Evolutionary conservation across 805 yeast genomes (phyloP).

Genomic region (Saturnispora bothae): DNA sequence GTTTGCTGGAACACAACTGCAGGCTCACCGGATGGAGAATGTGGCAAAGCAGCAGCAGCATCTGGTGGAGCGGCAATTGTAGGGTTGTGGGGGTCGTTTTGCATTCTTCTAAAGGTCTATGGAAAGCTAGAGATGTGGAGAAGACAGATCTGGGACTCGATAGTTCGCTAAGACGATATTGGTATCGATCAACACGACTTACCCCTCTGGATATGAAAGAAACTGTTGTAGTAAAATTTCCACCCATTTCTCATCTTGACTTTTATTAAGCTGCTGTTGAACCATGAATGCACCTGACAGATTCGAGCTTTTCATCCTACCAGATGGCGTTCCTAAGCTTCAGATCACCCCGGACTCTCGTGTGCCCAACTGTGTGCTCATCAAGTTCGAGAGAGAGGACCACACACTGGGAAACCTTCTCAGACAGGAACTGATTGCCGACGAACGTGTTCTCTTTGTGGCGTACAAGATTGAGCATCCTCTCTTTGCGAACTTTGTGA

Average conservation of each 20-base stretch:
- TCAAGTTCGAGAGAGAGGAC: conserved; percentile 93
- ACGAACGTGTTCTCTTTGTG: conserved; percentile 84
- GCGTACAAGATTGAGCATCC: conserved; percentile 99
- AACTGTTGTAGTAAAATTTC: neutral
- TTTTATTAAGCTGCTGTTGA: no score
- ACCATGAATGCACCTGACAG: conserved; percentile 99
- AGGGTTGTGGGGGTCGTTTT: no score
- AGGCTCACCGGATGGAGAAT: neutral
- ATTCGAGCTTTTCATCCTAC: conserved; percentile 89
- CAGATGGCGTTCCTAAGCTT: conserved; percentile 96
- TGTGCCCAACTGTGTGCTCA: conserved; percentile 88
- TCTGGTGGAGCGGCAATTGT: no score
- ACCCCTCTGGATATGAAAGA: no score
- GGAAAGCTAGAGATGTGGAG: no score
- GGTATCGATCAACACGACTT: no score
- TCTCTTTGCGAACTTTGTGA: conserved; percentile 83
- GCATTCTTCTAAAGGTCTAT: no score
- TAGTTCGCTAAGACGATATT: no score
- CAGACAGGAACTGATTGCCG: conserved; percentile 76
- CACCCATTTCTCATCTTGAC: neutral
- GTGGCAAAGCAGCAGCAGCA: no score
- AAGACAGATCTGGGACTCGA: no score
- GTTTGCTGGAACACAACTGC: conserved; percentile 9
- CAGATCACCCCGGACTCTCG: conserved; percentile 87
- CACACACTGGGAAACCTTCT: conserved; percentile 91